Evolutionary conservation across 179 eudicot species (phyloP), one percentile per base, ranked within the genome.

Genomic region (Sideroxylon spinosum): DNA sequence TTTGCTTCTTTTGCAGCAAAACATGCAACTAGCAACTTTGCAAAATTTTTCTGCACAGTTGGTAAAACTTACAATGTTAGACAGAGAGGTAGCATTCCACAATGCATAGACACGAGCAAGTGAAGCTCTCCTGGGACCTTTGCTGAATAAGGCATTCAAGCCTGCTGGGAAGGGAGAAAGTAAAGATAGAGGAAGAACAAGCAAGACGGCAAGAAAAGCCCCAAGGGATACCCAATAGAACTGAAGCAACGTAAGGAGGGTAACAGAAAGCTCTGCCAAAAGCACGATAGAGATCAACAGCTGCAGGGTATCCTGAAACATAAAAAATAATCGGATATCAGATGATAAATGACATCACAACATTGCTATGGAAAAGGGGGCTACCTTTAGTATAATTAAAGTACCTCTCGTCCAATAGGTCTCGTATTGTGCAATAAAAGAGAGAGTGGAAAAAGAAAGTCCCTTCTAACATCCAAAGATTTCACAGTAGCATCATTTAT

Each of bases 141-240:
- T 85, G 82, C 94, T 89, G 82, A 90, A 93, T 14, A 91, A 76
- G 46, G 96, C 96, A 82, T 93, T 93, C 84, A 93, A 81, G 78
- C 97, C 97, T 57, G 97, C 94, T 25, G 94, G 97, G 84, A 89
- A 88, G 29, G 94, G 96, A 50, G 91, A 90, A 67, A 93, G 89
- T 84, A 93, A 83, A 52, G 97, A 89, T 64, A 93, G 82, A 79
- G 97, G 97, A 79, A 93, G 97, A 85, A 93, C 82, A 63, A 93
- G 92, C 82, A 93, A 82, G 69, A 93, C 89, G 71, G 90, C 89
- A 56, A 93, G 94, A 82, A 93, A 93, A 63, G 86, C 90, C 76
- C 90, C 96, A 26, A 91, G 90, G 59, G 97, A 90, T 68, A 90
- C 86, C 98, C 96, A 93, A 81, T 90, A 93, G 81, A 86, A 90